Evolutionary conservation across 1,284 basidiomycete species (phyloP), one percentile per base, ranked within the genome.

Genomic region (Cryptococcus deneoformans): DNA sequence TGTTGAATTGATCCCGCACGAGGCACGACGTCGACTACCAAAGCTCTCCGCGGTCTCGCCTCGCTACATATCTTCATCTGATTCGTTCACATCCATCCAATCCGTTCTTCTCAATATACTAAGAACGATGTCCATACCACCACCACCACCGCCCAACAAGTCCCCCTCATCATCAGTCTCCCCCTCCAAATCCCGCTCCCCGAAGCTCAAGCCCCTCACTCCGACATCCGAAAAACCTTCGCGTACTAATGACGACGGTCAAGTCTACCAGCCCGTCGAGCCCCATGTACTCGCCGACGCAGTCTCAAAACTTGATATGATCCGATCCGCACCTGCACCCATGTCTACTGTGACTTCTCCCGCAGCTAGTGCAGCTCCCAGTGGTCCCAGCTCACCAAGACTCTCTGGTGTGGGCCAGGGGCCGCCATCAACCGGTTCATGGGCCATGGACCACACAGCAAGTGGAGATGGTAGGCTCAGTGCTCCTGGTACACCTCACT

Each of bases 401-500:
- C 49, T 58, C 34, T 44, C 53, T 48, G 34, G 52, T 16, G 40
- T 40, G 2, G 53, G 54, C 8, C 20, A 29, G 7, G 46, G 16
- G 20, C 6, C 46, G 7, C 46, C 42, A 45, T 34, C 47, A 53
- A 37, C 14, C n/a, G 42, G n/a, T 36, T 52, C 20, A 12, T 20
- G 38, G 35, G 44, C 10, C 24, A 45, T 24, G 12, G 59, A 60
- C 29, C 48, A 49, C 9, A 11, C 48, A 34, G 37, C 56, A 8
- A 55, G 56, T 35, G 24, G n/a, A 7, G 57, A 58, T 46, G 61
- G 63, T 37, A 57, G 57, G 46, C 4, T 44, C 37, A 71, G 69
- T 43, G 69, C 65, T 4, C 71, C 73, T 34, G 71, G 70, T n/a
- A 78, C 76, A 34, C 77, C 77, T 7, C 77, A 78, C 61, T 78